Conservation (phyloP, 352 stramenopile genomes). For the Phytophthora cajani region DNA sequence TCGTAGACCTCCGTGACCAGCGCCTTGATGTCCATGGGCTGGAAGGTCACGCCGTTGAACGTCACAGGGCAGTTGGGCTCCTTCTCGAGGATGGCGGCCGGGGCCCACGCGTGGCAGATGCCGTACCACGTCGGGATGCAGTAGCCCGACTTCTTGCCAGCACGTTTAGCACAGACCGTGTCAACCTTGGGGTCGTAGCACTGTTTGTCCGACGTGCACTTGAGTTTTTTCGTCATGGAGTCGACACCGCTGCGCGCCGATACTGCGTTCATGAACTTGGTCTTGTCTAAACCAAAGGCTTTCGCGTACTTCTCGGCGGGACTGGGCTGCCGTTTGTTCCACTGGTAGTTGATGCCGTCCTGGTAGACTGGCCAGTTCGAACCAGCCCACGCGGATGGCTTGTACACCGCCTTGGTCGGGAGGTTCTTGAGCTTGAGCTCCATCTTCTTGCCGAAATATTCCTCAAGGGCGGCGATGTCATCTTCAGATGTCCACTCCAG, state of each 20-base stretch:
- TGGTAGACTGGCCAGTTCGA: constrained; percentile 53
- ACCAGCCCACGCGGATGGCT: constrained; percentile 13
- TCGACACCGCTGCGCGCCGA: constrained; percentile 38
- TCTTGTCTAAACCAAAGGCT: constrained; percentile 40
- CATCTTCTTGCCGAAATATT: constrained; percentile 9
- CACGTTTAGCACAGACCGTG: constrained; percentile 32
- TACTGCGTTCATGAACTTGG: constrained; percentile 39
- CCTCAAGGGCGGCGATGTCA: constrained; percentile 18
- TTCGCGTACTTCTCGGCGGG: constrained; percentile 50
- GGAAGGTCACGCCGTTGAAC: constrained; percentile 41
- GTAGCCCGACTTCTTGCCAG: constrained; percentile 19
- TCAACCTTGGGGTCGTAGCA: constrained; percentile 20
- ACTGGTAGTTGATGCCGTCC: constrained; percentile 63
- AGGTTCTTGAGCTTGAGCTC: constrained; percentile 32
- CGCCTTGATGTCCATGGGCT: constrained; percentile 47
- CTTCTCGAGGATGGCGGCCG: constrained; percentile 35
- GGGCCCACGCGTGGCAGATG: constrained; percentile 39
- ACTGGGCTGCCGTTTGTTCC: constrained; percentile 33
- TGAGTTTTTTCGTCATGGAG: constrained; percentile 6
- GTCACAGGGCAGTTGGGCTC: constrained; percentile 42
- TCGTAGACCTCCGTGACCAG: constrained; percentile 42
- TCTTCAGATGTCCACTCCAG: constrained; percentile 1
- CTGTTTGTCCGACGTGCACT: constrained; percentile 25
- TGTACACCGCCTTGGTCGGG: background rate
- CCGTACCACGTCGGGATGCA: constrained; percentile 43